Evolutionary conservation across 495 filamentous ascomycete species (phyloP).

Genomic region (Daldinia grandis): DNA sequence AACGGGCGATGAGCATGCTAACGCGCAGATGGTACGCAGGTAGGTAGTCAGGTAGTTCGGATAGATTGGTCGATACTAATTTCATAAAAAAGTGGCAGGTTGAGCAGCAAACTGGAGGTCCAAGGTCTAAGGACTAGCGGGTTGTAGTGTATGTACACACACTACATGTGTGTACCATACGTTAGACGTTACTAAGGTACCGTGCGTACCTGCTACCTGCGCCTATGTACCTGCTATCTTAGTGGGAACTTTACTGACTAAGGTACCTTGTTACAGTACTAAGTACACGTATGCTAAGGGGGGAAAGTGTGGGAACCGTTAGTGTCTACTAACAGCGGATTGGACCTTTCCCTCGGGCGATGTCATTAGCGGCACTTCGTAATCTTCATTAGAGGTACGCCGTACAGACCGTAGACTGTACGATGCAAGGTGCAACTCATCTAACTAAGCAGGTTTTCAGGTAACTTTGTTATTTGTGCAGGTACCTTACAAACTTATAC

Average conservation of each 20-base stretch:
- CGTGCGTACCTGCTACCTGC: not conserved
- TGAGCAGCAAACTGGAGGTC: slow-evolving; percentile 3
- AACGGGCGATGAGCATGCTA: slow-evolving; percentile 38
- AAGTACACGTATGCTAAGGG: not conserved
- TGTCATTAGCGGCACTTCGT: slow-evolving; percentile 11
- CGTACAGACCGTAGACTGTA: not conserved
- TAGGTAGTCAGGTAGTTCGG: slow-evolving; percentile 16
- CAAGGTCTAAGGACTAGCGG: slow-evolving; percentile 9
- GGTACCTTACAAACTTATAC: no score
- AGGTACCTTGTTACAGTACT: not conserved
- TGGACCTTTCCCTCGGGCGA: not conserved
- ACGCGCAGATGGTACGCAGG: slow-evolving; percentile 27
- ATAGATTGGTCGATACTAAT: slow-evolving; percentile 42
- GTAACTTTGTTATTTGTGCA: not conserved
- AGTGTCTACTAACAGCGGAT: not conserved
- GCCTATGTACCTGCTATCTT: not conserved
- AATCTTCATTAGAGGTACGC: not conserved
- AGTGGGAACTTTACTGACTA: not conserved
- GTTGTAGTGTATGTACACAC: no score
- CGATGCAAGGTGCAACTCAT: not conserved
- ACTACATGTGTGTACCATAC: not conserved
- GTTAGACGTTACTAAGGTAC: no score
- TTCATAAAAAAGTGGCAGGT: slow-evolving; percentile 36
- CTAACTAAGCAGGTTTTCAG: not conserved
- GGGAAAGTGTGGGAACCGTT: not conserved